Conservation (phyloP, 345 rosid species). For the Boechera stricta region DNA sequence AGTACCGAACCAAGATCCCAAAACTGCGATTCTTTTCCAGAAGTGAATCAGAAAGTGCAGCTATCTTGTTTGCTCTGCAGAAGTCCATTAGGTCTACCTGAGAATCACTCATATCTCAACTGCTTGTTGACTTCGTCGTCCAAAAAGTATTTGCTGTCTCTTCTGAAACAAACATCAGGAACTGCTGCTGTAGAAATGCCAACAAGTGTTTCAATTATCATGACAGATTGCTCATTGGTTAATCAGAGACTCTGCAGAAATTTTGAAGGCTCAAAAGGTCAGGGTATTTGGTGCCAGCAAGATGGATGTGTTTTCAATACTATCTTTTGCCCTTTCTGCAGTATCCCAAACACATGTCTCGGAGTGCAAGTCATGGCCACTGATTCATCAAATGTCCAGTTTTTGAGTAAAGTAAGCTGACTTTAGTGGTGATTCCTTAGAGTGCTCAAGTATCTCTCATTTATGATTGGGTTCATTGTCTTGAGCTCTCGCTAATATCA, state of each 20-base stretch:
- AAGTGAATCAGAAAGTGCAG: constrained; percentile 54
- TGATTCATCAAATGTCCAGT: constrained; percentile 73
- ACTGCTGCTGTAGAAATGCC: constrained; percentile 42
- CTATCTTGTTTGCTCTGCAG: constrained; percentile 73
- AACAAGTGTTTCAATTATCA: constrained; percentile 58
- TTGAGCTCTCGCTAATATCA: constrained; percentile 13
- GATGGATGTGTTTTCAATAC: constrained; percentile 91
- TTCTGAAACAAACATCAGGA: constrained; percentile 52
- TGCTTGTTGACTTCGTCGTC: constrained; percentile 63
- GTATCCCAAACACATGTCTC: constrained; percentile 57
- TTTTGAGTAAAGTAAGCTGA: constrained; percentile 67
- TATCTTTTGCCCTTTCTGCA: constrained; percentile 83
- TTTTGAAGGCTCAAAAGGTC: constrained; percentile 46
- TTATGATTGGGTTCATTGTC: constrained; percentile 4
- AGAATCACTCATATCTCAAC: constrained; percentile 56
- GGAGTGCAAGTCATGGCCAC: constrained; percentile 88
- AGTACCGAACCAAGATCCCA: constrained; percentile 45
- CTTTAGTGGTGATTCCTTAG: constrained; percentile 4
- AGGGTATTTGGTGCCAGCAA: constrained; percentile 77
- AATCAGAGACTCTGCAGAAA: constrained; percentile 56
- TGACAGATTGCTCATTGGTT: constrained; percentile 63
- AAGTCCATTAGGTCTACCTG: constrained; percentile 67
- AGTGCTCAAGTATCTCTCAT: constrained; percentile 3
- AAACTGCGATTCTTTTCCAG: constrained; percentile 46
- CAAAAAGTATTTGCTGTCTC: constrained; percentile 64